These are phyloP conservation scores for Clohesyomyces aquaticus DNA, from an alignment of 495 filamentous ascomycete genomes.

Conservation along the genomic window DNA sequence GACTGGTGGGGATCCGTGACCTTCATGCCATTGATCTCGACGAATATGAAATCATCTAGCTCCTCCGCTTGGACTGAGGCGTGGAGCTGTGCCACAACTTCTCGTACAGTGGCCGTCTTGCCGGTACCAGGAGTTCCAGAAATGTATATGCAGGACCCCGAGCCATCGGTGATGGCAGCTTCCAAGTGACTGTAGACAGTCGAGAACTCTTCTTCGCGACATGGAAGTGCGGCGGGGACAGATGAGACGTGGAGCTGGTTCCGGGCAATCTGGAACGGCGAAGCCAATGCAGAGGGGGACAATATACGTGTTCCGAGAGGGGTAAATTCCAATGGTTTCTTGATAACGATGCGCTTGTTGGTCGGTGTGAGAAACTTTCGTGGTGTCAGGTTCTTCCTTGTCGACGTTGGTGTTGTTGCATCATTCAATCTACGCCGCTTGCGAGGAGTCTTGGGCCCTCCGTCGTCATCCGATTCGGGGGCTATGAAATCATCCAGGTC, in stretches of 20 bases:
- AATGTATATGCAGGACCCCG: constrained; percentile 96
- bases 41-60: constrained; percentile 98
- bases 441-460: constrained; percentile 59
- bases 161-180: constrained; percentile 89
- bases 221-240: constrained; percentile 85
- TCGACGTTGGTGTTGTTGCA: constrained; percentile 61
- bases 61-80: constrained; percentile 83
- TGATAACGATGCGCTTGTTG: constrained; percentile 76
- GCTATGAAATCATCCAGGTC: constrained; percentile 54
- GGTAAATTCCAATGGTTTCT: constrained; percentile 93
- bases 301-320: constrained; percentile 87
- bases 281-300: constrained; percentile 77
- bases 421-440: constrained; percentile 58
- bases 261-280: constrained; percentile 89
- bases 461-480: constrained; percentile 52
- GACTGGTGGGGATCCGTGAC: constrained; percentile 97
- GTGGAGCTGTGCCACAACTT: constrained; percentile 89
- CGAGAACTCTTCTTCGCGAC: constrained; percentile 87
- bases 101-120: constrained; percentile 96
- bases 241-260: constrained; percentile 89
- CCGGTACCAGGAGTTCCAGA: constrained; percentile 99
- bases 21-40: constrained; percentile 99
- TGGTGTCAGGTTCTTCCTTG: constrained; percentile 56
- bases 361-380: constrained; percentile 69
- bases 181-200: constrained; percentile 93